These are phyloP conservation scores for Stereocaulon alpinum DNA, from an alignment of 495 filamentous ascomycete genomes.

Conservation along the genomic window DNA sequence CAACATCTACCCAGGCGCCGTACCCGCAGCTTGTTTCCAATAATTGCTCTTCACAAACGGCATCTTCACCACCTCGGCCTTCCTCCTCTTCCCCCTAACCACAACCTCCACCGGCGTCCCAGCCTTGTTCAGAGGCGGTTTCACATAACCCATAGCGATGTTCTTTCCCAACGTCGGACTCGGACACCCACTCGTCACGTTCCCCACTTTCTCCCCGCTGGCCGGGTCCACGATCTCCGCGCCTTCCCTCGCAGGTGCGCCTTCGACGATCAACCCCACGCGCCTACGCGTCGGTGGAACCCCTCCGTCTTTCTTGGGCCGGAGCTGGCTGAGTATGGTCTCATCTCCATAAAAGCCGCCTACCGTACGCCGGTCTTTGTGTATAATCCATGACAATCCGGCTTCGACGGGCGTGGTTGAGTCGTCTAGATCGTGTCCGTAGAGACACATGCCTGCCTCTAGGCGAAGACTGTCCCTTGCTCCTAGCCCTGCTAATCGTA, in stretches of 20 bases:
- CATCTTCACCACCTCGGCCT: conserved; percentile 81
- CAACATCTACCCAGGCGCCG: conserved; percentile 14
- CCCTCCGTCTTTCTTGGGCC: conserved; percentile 59
- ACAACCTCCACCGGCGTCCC: conserved; percentile 75
- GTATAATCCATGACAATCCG: conserved; percentile 74
- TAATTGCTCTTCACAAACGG: conserved; percentile 80
- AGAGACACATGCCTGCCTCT: conserved; percentile 95
- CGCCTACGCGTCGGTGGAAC: conserved; percentile 58
- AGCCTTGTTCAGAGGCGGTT: conserved; percentile 69
- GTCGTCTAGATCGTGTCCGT: conserved; percentile 94
- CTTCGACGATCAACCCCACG: conserved; percentile 73
- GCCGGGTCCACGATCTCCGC: conserved; percentile 55
- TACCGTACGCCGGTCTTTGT: conserved; percentile 58
- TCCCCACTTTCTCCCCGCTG: conserved; percentile 33
- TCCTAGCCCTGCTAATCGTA: conserved; percentile 77
- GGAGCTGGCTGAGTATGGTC: conserved; percentile 59
- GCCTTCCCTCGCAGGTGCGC: conserved; percentile 83
- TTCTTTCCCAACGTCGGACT: conserved; percentile 77
- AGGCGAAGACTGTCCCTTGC: conserved; percentile 86
- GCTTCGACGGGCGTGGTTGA: conserved; percentile 79
- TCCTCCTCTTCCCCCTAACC: conserved; percentile 70
- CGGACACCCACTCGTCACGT: conserved; percentile 84
- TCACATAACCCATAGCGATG: conserved; percentile 93
- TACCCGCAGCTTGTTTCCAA: conserved; percentile 23
- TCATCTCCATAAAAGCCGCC: conserved; percentile 65